phyloP scores from a whole-genome alignment of 352 stramenopile species.

The Globisporangium cederbergense region DNA sequence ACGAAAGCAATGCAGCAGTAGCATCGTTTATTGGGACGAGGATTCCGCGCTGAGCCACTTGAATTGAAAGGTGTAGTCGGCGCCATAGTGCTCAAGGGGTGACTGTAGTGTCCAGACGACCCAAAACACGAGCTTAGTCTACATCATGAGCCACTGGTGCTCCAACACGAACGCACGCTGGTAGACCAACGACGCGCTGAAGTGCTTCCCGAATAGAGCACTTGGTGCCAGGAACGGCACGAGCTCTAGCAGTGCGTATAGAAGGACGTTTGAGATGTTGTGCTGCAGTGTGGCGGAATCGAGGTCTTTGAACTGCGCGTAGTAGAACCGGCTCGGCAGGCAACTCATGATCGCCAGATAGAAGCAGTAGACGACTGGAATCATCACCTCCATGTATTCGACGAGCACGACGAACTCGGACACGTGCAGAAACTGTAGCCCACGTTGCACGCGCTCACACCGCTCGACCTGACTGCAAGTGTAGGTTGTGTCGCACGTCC shows the following conservation, averaged over 20 bases:
- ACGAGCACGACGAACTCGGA: constrained; percentile 15
- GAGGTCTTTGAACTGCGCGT: constrained; percentile 25
- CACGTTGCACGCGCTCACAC: neutral
- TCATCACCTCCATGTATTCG: constrained; percentile 18
- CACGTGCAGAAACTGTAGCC: constrained; percentile 11
- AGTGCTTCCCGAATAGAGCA: constrained; percentile 16
- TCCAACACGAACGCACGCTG: constrained; percentile 35
- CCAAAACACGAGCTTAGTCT: constrained; percentile 34
- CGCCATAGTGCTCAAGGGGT: constrained; percentile 31
- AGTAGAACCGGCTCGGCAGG: constrained; percentile 25
- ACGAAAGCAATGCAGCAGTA: neutral
- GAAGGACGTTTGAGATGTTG: constrained; percentile 18
- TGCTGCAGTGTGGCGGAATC: constrained; percentile 1
- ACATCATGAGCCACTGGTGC: constrained; percentile 25
- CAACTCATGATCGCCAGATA: constrained; percentile 13
- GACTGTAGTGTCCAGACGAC: constrained; percentile 30
- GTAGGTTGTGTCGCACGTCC: constrained; percentile 7
- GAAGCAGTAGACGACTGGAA: constrained; percentile 14
- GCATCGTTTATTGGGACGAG: neutral
- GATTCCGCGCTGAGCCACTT: neutral
- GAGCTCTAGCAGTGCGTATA: constrained; percentile 33
- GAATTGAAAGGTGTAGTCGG: constrained; percentile 6
- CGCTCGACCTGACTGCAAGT: constrained; percentile 8
- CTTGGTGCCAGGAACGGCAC: constrained; percentile 28
- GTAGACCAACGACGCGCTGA: constrained; percentile 19